These are phyloP conservation scores for Penstemon newberryi DNA, from an alignment of 257 asterid genomes.

Conservation along the genomic window DNA sequence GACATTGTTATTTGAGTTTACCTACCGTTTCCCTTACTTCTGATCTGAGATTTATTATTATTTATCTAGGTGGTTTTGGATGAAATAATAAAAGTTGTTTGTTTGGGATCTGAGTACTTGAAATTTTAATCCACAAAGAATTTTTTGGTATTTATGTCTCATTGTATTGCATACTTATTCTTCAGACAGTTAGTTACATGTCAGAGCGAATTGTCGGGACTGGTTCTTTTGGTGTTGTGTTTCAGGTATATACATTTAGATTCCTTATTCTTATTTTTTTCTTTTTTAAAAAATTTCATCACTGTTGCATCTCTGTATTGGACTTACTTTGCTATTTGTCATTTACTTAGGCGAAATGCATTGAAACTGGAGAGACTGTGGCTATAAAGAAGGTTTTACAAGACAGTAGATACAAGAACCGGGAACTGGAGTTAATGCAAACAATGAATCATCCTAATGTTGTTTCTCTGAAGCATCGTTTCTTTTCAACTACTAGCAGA, in stretches of 20 bases:
- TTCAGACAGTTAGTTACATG: conserved; percentile 65
- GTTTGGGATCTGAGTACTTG: no score
- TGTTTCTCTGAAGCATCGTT: conserved; percentile 86
- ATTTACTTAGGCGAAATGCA: conserved; percentile 74
- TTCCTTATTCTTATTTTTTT: neutral
- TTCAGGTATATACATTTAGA: conserved; percentile 48
- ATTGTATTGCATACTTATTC: conserved; percentile 23
- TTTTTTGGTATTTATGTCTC: conserved; percentile 13
- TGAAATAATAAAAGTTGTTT: no score
- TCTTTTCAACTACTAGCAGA: conserved; percentile 81
- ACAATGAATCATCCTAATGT: conserved; percentile 94
- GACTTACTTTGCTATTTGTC: conserved; percentile 16
- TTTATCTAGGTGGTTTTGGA: no score
- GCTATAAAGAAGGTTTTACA: conserved; percentile 95
- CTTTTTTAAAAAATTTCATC: neutral
- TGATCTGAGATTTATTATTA: no score
- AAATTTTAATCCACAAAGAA: no score
- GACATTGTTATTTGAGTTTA: neutral
- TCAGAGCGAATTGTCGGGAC: conserved; percentile 72
- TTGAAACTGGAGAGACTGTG: conserved; percentile 94
- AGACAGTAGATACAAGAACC: conserved; percentile 91
- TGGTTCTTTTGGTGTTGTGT: conserved; percentile 72
- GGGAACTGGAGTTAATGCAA: conserved; percentile 92
- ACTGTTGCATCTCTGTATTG: no score
- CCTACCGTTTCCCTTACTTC: conserved; percentile 23